These are phyloP conservation scores for Xylariaceae sp. DNA, from an alignment of 2,329 filamentous ascomycete species.

Conservation along the genomic window DNA sequence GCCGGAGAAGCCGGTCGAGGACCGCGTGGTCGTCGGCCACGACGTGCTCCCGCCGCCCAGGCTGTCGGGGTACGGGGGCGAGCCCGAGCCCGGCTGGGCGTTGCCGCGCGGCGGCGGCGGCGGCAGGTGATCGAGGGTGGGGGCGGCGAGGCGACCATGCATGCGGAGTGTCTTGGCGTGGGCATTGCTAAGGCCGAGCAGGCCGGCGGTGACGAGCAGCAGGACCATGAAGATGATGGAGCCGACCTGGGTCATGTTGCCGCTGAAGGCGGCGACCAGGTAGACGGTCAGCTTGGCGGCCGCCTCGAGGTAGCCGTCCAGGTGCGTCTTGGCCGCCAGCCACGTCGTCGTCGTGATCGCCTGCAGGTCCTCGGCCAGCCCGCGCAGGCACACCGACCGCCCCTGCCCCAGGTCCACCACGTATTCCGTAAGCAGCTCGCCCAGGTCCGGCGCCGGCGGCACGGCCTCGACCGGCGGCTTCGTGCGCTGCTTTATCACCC, in stretches of 20 bases:
- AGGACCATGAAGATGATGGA: constrained; percentile 54
- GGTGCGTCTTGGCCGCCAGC: constrained; percentile 53
- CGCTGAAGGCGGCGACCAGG: constrained; percentile 56
- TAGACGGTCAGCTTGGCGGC: constrained; percentile 61
- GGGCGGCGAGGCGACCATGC: constrained; percentile 51
- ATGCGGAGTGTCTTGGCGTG: constrained; percentile 51
- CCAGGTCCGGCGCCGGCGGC: constrained; percentile 20
- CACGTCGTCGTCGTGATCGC: constrained; percentile 61
- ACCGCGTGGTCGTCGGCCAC: constrained; percentile 23
- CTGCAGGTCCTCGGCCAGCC: constrained; percentile 58
- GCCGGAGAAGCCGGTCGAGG: constrained; percentile 30
- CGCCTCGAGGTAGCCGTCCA: constrained; percentile 56
- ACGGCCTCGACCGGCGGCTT: constrained; percentile 16
- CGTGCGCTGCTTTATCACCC: constrained; percentile 57
- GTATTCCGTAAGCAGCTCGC: constrained; percentile 46
- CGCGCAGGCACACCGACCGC: constrained; percentile 55
- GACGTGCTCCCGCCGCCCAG: constrained; percentile 23
- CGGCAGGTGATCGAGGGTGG: constrained; percentile 35
- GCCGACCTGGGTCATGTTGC: constrained; percentile 57
- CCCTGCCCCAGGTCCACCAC: constrained; percentile 56
- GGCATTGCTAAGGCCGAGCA: constrained; percentile 58
- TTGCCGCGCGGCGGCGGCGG: background rate
- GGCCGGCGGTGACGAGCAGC: constrained; percentile 54
- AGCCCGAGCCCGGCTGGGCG: background rate
- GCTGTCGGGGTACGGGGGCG: constrained; percentile 28